Evolutionary conservation across 2,329 filamentous ascomycete genomes (phyloP).

Genomic region (Verticillium albo-atrum): DNA sequence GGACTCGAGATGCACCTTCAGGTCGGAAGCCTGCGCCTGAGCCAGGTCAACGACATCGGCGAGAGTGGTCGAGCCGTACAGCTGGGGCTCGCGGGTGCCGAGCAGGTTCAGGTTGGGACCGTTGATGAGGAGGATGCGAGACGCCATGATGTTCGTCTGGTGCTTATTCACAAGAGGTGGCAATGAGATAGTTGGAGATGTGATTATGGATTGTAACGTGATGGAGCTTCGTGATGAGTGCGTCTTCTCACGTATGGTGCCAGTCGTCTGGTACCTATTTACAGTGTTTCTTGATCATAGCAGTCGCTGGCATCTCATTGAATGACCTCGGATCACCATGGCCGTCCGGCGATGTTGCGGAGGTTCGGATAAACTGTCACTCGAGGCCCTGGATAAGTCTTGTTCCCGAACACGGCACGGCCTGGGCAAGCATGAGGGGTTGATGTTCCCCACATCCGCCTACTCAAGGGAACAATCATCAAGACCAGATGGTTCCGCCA

Average conservation of each 20-base stretch:
- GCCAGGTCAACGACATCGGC: conserved; percentile 51
- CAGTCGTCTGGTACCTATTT: background rate
- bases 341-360: background rate
- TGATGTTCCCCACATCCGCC: background rate
- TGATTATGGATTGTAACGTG: background rate
- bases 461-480: background rate
- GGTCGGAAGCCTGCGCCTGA: conserved; percentile 40
- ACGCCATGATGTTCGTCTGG: conserved; percentile 22
- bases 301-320: background rate
- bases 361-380: background rate
- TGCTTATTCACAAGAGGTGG: background rate
- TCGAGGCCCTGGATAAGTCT: conserved; percentile 3
- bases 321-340: background rate
- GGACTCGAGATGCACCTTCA: conserved; percentile 44
- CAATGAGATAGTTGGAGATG: background rate
- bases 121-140: conserved; percentile 66
- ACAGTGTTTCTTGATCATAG: background rate
- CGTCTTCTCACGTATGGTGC: too few relatives aligned
- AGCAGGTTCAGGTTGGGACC: conserved; percentile 82
- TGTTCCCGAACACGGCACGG: background rate
- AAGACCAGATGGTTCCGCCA: background rate
- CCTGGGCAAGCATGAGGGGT: background rate
- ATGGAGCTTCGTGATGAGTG: background rate
- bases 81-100: conserved; percentile 66
- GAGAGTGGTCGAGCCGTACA: conserved; percentile 70